Conservation (phyloP, 78 protist species). For the Isochrysis galbana region DNA sequence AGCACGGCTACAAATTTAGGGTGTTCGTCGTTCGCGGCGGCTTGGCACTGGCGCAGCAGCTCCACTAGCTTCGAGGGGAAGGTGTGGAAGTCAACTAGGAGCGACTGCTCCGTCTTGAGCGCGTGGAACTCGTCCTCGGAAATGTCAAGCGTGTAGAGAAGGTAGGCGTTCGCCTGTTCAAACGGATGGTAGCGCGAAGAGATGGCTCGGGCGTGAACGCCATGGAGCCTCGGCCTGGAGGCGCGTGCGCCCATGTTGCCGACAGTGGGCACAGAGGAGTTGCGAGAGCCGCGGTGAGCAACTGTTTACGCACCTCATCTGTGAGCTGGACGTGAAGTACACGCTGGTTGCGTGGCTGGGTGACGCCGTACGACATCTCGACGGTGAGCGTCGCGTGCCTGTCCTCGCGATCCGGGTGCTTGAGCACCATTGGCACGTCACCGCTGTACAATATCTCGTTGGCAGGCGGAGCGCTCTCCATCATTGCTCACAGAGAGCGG, state of each 20-base stretch:
- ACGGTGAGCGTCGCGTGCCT: background rate
- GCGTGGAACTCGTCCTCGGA: slow-evolving; percentile 30
- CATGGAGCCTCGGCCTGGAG: no score
- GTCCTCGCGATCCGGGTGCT: background rate
- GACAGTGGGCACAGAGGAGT: no score
- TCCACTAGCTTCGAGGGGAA: background rate
- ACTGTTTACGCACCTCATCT: no score
- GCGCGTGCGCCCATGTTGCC: no score
- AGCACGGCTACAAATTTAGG: background rate
- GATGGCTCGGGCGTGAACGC: no score
- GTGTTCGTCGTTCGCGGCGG: background rate
- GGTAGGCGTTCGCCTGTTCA: background rate
- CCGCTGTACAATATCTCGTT: background rate
- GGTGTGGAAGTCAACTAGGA: slow-evolving; percentile 5
- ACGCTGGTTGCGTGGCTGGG: background rate
- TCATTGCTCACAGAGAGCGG: no score
- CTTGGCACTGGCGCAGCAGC: background rate
- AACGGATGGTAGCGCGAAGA: no score
- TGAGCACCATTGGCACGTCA: background rate
- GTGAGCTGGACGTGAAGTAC: slow-evolving; percentile 1
- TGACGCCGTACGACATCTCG: background rate
- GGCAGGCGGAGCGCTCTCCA: background rate
- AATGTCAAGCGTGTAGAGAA: slow-evolving; percentile 6
- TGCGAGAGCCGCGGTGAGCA: no score
- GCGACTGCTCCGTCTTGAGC: background rate